Conservation (phyloP, 2,329 filamentous ascomycete genomes). For the Sclerotinia glacialis region DNA sequence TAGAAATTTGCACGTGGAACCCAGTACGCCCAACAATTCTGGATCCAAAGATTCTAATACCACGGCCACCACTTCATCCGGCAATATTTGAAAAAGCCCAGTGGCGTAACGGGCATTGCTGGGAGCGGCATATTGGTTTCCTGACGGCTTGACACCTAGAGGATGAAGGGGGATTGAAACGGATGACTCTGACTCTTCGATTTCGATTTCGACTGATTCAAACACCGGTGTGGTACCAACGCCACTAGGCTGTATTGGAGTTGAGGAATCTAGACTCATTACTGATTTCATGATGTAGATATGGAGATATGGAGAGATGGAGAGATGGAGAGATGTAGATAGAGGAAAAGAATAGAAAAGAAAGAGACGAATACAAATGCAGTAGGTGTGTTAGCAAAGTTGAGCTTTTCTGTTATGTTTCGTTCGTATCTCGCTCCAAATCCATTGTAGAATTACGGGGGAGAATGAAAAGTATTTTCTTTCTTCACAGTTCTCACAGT, state of each 20-base stretch:
- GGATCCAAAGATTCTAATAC: slow-evolving; percentile 74
- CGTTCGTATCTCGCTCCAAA: background rate
- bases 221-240: background rate
- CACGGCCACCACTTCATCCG: slow-evolving; percentile 76
- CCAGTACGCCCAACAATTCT: slow-evolving; percentile 59
- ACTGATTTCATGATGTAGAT: background rate
- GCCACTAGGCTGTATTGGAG: slow-evolving; percentile 13
- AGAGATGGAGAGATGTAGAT: too few relatives aligned
- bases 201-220: slow-evolving; percentile 36
- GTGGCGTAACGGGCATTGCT: slow-evolving; percentile 64
- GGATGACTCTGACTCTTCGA: slow-evolving; percentile 41
- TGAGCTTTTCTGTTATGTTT: too few relatives aligned
- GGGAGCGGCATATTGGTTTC: slow-evolving; percentile 70
- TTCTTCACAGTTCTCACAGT: background rate
- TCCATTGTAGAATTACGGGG: background rate
- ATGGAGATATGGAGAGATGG: too few relatives aligned
- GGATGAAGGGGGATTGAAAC: slow-evolving; percentile 73
- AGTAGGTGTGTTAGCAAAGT: too few relatives aligned
- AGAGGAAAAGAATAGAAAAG: too few relatives aligned
- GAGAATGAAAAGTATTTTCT: background rate
- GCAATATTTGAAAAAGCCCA: slow-evolving; percentile 65
- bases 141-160: slow-evolving; percentile 78
- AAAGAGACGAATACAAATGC: background rate
- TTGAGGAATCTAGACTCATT: background rate
- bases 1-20: slow-evolving; percentile 77